These are phyloP conservation scores for Ulmus americana DNA, from an alignment of 331 rosid species.

Conservation along the genomic window DNA sequence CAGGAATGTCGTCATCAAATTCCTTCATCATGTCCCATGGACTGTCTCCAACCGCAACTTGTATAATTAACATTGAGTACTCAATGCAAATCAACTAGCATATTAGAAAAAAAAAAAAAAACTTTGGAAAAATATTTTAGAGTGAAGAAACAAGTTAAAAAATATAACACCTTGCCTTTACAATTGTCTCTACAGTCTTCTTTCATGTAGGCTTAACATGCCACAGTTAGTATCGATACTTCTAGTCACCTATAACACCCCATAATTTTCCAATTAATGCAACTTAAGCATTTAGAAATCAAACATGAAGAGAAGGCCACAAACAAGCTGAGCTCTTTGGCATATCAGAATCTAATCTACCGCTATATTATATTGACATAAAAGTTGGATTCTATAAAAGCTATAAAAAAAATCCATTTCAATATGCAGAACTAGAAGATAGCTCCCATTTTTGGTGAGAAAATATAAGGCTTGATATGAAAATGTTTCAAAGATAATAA, in stretches of 20 bases:
- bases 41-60: conserved; percentile 96
- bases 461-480: background rate
- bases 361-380: background rate
- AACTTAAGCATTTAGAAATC: background rate
- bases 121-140: background rate
- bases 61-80: conserved; percentile 69
- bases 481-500: background rate
- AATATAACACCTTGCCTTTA: conserved; percentile 67
- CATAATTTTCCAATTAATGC: background rate
- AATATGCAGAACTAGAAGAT: background rate
- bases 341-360: conserved; percentile 9
- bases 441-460: background rate
- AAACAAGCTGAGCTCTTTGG: background rate
- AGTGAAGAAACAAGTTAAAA: conserved; percentile 7
- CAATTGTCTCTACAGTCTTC: conserved; percentile 86
- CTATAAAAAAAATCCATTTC: background rate
- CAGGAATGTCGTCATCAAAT: conserved; percentile 90
- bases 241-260: conserved; percentile 72
- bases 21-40: conserved; percentile 97
- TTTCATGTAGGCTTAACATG: conserved; percentile 72
- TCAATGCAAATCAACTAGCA: conserved; percentile 38
- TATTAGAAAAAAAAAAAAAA: background rate
- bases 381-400: background rate
- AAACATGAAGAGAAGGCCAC: background rate
- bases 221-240: conserved; percentile 76